phyloP scores from a whole-genome alignment of 495 filamentous ascomycete species.

The Cenococcum geophilum region DNA sequence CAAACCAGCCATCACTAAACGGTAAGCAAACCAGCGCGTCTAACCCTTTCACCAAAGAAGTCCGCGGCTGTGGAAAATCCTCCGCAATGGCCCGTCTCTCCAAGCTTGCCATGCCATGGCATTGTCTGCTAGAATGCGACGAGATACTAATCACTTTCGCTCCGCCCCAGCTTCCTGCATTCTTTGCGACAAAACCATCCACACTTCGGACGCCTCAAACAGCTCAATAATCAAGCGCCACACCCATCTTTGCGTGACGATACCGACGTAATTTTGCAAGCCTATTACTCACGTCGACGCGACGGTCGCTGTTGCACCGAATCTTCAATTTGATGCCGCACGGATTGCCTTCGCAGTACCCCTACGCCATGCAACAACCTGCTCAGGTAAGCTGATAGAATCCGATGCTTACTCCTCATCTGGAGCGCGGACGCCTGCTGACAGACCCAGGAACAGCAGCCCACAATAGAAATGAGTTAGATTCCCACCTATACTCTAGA shows the following conservation, averaged over 20 bases:
- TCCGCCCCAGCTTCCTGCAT: background rate
- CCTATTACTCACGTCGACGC: background rate
- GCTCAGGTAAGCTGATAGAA: conserved; percentile 28
- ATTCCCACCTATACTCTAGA: background rate
- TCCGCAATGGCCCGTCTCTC: background rate
- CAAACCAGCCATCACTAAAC: conserved; percentile 12
- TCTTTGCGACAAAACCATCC: background rate
- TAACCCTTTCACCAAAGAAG: too few relatives aligned
- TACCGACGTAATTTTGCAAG: background rate
- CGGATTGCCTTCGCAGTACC: conserved; percentile 25
- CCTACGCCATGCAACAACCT: conserved; percentile 26
- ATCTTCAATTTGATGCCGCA: conserved; percentile 25
- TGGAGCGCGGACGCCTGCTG: conserved; percentile 8
- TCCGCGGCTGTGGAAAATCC: background rate
- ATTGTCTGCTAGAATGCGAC: background rate
- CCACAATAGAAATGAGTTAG: conserved; percentile 33
- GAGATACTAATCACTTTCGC: conserved; percentile 14
- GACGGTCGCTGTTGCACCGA: conserved; percentile 4
- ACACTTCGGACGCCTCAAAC: background rate
- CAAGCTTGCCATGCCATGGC: background rate
- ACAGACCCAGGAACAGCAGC: conserved; percentile 26
- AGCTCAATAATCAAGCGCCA: conserved; percentile 27
- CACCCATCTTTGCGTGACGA: background rate
- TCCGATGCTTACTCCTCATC: conserved; percentile 11
- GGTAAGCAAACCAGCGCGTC: background rate